Evolutionary conservation across 441 rosid genomes (phyloP).

Genomic region (Arabidopsis hybrid): DNA sequence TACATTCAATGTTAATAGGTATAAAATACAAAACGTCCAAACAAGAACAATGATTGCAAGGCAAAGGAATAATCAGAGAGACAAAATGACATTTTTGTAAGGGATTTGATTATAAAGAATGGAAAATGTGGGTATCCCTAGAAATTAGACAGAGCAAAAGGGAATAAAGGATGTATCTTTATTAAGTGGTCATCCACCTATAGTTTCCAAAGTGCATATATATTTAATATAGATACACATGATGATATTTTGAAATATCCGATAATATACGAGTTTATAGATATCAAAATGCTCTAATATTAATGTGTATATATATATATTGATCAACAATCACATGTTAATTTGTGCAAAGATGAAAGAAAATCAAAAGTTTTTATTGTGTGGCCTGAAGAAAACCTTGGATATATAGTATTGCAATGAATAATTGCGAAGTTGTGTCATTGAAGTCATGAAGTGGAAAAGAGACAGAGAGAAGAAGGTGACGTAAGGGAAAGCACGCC

Average conservation of each 20-base stretch:
- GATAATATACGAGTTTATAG: not conserved
- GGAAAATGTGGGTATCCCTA: constrained; percentile 43
- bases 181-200: constrained; percentile 48
- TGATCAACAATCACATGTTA: no score
- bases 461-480: constrained; percentile 29
- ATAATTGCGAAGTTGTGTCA: no score
- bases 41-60: constrained; percentile 49
- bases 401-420: no score
- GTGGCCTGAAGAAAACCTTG: no score
- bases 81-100: constrained; percentile 34
- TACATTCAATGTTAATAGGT: constrained; percentile 21
- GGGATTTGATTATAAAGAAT: constrained; percentile 20
- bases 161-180: constrained; percentile 61
- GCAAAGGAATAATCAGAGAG: constrained; percentile 46
- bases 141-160: constrained; percentile 48
- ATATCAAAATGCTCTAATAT: no score
- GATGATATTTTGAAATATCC: not conserved
- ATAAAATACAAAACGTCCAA: constrained; percentile 37
- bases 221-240: not conserved
- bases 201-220: constrained; percentile 20
- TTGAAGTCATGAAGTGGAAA: not conserved
- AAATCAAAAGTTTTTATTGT: no score
- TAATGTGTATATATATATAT: no score
- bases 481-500: constrained; percentile 39
- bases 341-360: no score